A percentile compares a stretch with the other conserved stretches of the same genome.
Evolutionary conservation across 495 filamentous ascomycete genomes (phyloP).

Genomic region (Aspergillus egyptiacus): DNA sequence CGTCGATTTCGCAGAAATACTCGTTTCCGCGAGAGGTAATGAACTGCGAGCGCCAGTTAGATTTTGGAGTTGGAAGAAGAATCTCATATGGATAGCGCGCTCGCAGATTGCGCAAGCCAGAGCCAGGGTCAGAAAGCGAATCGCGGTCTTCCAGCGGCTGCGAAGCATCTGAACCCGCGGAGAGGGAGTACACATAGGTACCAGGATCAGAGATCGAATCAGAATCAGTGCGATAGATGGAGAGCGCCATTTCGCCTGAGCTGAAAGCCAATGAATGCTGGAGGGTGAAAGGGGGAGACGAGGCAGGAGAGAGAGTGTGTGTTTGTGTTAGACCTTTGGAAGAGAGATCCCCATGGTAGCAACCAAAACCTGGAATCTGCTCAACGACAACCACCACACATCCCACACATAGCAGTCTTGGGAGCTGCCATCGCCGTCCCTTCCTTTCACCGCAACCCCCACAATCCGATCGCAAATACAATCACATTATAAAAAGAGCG

Average conservation of each 20-base stretch:
- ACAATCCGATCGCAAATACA: not conserved
- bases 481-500: slow-evolving; percentile 1
- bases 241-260: not conserved
- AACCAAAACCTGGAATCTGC: not conserved
- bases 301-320: too few species aligned
- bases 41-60: slow-evolving; percentile 57
- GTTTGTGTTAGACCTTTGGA: not conserved
- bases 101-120: not conserved
- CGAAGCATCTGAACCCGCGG: not conserved
- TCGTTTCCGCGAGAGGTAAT: slow-evolving; percentile 96
- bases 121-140: not conserved
- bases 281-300: not conserved
- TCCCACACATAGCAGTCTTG: not conserved
- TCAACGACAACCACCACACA: not conserved
- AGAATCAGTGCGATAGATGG: not conserved
- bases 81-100: not conserved
- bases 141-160: not conserved
- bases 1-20: slow-evolving; percentile 99
- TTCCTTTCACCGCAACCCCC: slow-evolving; percentile 6
- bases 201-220: slow-evolving; percentile 6
- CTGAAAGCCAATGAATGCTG: not conserved
- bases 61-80: slow-evolving; percentile 2
- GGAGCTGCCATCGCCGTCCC: not conserved
- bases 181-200: not conserved
- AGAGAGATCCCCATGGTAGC: not conserved